These are phyloP conservation scores for Coniochaeta hoffmannii DNA, from an alignment of 2,329 filamentous ascomycete species.

Conservation along the genomic window DNA sequence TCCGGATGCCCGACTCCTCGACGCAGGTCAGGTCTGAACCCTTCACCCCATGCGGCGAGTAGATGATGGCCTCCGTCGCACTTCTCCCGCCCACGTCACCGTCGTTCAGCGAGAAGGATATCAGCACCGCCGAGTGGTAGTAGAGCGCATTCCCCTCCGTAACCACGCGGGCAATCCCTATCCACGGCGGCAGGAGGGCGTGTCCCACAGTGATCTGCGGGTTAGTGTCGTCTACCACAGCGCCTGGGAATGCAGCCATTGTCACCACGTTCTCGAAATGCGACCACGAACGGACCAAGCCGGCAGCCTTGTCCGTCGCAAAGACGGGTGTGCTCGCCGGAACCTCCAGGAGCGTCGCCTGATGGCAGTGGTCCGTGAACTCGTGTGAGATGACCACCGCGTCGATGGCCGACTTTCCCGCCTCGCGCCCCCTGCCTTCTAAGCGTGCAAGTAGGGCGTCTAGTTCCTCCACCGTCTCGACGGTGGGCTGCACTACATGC, in stretches of 20 bases:
- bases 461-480: constrained; percentile 48
- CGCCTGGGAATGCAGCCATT: constrained; percentile 34
- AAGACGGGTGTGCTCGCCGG: constrained; percentile 47
- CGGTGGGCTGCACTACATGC: constrained; percentile 46
- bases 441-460: constrained; percentile 41
- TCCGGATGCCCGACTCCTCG: constrained; percentile 33
- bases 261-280: constrained; percentile 51
- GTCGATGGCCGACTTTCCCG: constrained; percentile 38
- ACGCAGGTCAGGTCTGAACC: constrained; percentile 36
- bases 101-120: constrained; percentile 37
- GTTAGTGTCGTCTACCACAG: constrained; percentile 2
- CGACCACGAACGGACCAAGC: constrained; percentile 47
- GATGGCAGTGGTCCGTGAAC: constrained; percentile 63
- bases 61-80: constrained; percentile 47
- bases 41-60: constrained; percentile 56
- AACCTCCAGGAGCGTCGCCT: constrained; percentile 50
- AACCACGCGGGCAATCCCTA: constrained; percentile 52
- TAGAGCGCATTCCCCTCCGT: constrained; percentile 47
- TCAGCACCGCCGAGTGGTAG: constrained; percentile 54
- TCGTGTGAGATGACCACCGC: constrained; percentile 55
- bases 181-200: constrained; percentile 45
- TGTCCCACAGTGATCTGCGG: constrained; percentile 18
- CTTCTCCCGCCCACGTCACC: constrained; percentile 6
- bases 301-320: constrained; percentile 50
- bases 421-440: constrained; percentile 25